phyloP scores from a whole-genome alignment of 305 asterid genomes.

The Coffea humblotiana region DNA sequence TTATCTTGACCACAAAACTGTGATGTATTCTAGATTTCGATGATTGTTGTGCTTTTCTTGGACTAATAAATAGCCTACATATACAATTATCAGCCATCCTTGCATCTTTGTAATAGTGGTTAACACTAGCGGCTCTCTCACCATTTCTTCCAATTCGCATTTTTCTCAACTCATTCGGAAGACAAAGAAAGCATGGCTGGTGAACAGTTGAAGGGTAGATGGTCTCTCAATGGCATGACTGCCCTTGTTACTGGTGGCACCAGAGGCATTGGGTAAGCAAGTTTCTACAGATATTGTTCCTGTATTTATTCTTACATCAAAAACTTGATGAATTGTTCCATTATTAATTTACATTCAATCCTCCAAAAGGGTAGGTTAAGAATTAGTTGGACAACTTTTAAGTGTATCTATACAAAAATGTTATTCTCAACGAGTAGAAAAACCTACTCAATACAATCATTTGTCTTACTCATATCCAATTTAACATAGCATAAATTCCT shows the following conservation, averaged over 20 bases:
- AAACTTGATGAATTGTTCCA: neutral
- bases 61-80: neutral
- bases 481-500: too few species aligned
- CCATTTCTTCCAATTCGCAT: neutral
- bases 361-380: neutral
- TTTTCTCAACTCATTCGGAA: neutral
- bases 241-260: conserved; percentile 24
- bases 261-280: conserved; percentile 18
- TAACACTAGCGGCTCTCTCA: too few species aligned
- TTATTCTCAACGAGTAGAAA: too few species aligned
- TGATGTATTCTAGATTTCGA: neutral
- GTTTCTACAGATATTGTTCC: neutral
- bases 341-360: neutral
- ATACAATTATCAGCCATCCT: neutral
- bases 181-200: neutral
- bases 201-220: neutral
- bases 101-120: too few species aligned
- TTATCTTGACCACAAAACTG: neutral
- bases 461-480: too few species aligned
- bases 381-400: neutral
- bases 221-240: conserved; percentile 20
- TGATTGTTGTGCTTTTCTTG: neutral
- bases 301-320: neutral
- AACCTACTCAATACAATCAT: too few species aligned
- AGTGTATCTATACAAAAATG: too few species aligned